Evolutionary conservation across 441 rosid genomes (phyloP).

Genomic region (Bruguiera hainesii): DNA sequence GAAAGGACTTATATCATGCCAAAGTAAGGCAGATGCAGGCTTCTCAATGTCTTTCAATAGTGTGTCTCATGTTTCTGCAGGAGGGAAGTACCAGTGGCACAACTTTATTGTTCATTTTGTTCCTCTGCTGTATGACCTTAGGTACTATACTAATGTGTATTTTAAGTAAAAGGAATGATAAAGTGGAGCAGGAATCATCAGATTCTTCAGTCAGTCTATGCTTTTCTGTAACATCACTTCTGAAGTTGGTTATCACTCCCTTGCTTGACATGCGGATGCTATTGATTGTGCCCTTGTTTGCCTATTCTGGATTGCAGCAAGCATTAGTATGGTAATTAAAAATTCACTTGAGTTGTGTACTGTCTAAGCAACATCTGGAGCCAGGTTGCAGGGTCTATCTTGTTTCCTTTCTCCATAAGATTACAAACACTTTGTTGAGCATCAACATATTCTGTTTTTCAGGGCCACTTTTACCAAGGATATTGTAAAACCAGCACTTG

Average conservation of each 20-base stretch:
- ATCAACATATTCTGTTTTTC: constrained; percentile 10
- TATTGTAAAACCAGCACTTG: constrained; percentile 71
- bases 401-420: constrained; percentile 2
- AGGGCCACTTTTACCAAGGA: constrained; percentile 95
- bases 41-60: constrained; percentile 12
- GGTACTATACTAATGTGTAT: constrained; percentile 79
- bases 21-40: not conserved
- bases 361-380: not conserved
- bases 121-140: constrained; percentile 67
- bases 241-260: constrained; percentile 59
- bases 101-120: constrained; percentile 64
- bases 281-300: constrained; percentile 73
- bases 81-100: constrained; percentile 69
- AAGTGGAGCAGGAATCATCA: constrained; percentile 39
- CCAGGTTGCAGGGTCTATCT: not conserved
- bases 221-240: constrained; percentile 47
- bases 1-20: not conserved
- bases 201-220: constrained; percentile 47
- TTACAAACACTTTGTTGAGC: constrained; percentile 1
- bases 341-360: not conserved
- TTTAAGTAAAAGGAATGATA: constrained; percentile 55
- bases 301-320: constrained; percentile 90
- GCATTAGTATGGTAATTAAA: constrained; percentile 82
- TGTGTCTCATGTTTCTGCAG: constrained; percentile 45
- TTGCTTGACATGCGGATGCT: constrained; percentile 71